Evolutionary conservation across 352 stramenopile species (phyloP), one percentile per base, ranked within the genome.

Genomic region (Phytophthora colocasiae): DNA sequence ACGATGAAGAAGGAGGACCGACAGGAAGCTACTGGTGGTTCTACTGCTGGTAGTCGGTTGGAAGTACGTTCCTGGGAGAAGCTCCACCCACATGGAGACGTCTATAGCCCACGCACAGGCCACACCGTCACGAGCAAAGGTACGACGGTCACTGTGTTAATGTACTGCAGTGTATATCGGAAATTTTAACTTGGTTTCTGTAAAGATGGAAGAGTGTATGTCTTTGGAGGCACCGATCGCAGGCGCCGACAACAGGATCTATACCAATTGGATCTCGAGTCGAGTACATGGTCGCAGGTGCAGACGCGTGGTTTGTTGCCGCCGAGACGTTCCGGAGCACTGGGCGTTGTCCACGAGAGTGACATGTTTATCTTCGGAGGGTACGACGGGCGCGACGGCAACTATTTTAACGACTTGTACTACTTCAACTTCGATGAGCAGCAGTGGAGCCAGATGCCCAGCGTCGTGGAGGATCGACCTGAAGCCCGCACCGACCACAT

Each of bases 381-480:
- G n/a, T 96, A 96, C 71, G 87, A 96, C 53, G 89, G 89, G 27
- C 87, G 89, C 31, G 87, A 96, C 49, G 89, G 87, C 56, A 95
- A 95, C 73, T 96, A 96, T 65, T 96, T 94, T 68, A 95, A 95
- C 59, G 89, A 96, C 44, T 70, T 96, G 14, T 95, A 86, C 73
- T 93, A 79, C 67, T 95, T 95, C 62, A 89, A 96, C 76, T 93
- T 96, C 59, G 83, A 90, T 66, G 81, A 64, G 4, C 72, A 87
- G 58, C 74, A 73, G 15, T 95, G 87, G 87, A 84, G 84, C 52
- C 83, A 95, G 55, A 93, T 95, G 83, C 85, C 85, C 12, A 92
- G 78, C 51, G 63, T 83, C 12, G 50, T 74, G 7, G 71, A 78
- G 29, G 72, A 92, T 29, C 77, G 85, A 1, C 89, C 89, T 0